Base-by-base conservation (phyloP, 257 asterid species). In the Penstemon eatonii region DNA sequence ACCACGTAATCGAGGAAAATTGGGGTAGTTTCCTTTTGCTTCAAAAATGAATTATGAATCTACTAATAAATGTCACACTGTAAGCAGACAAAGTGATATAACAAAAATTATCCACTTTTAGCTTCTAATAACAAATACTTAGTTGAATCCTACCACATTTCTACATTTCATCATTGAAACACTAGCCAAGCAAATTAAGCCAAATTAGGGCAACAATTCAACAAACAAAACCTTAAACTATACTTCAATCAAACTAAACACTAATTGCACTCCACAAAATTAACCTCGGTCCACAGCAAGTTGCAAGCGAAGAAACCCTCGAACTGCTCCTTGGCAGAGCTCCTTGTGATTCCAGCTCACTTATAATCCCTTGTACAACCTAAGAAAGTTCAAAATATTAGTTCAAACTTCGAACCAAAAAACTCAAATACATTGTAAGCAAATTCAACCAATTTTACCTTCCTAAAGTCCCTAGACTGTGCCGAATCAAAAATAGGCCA, bases 401-500 rank as follows among this genome's bases (percentile, higher is more conserved):
- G 19, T 37, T 69, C 60, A 39, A 65, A 47, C 40, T 25, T 25
- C 33, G 50, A 68, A 63, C 63, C 44, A 12, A 36, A 13, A 45
- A n/a, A 58, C 33, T 25, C 33, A 45, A 25, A 18, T 6, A 65
- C 33, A 51, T 73, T 56, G 53, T 46, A 10, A 57, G 11, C 38
- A 67, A 61, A 46, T 40, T 58, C 63, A 62, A 50, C 63, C 70
- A 54, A 50, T 9, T 46, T 78, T 64, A 91, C 99, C 99, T 94
- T 94, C 47, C 99, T 85, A 69, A 94, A 94, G 84, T 94, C 99
- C 76, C 99, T 94, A 72, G 99, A 94, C 85, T 94, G 98, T 38
- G 96, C 98, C 15, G 98, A 87, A 84, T 94, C 99, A 70, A 94
- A 94, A 80, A 94, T 94, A 12, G 99, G 98, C 99, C 99, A 94